Evolutionary conservation across 2,329 filamentous ascomycete genomes (phyloP), one percentile per base, ranked within the genome.

Genomic region (Neopestalotiopsis clavispora): DNA sequence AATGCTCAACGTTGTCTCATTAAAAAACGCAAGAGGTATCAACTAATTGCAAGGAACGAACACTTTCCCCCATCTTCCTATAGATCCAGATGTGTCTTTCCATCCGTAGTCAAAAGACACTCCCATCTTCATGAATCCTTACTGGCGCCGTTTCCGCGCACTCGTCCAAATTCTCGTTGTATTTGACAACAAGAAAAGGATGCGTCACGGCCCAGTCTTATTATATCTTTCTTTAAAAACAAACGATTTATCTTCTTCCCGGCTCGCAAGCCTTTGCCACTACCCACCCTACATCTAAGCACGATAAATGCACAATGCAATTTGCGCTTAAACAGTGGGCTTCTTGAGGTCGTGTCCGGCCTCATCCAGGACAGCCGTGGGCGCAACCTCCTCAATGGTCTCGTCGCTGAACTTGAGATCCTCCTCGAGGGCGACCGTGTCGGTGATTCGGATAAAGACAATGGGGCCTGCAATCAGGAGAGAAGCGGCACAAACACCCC

Each of bases 331-430:
- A 59, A 63, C 59, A n/a, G 69, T 71, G 12, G 57, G 38, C 3
- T 59, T 63, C 73, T 80, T 78, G 30, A 9, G 14, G 4, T 20
- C 59, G 34, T 34, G n/a, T 38, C 32, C 59, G 13, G 30, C 34
- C 69, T 77, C 73, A 4, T 74, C 69, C 14, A 78, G 67, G 12
- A 69, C 71, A 3, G 69, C 75, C 2, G 71, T 69, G 9, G 78
- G 76, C 13, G 80, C 77, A 14, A 97, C 91, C 73, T 97, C 93
- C 32, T 87, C 89, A 17, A 91, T 76, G 0, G 92, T 96, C 86
- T 96, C 93, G 76, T 97, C 94, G 23, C 92, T 94, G 79, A 94
- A 95, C 77, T 90, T 90, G 65, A 97, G 83, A 80, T 98, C 95
- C 67, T 95, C 91, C 80, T 95, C 93, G 4, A 97, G 75, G 1